Evolutionary conservation across 2,329 filamentous ascomycete genomes (phyloP).

Genomic region (Gyromitra esculenta): DNA sequence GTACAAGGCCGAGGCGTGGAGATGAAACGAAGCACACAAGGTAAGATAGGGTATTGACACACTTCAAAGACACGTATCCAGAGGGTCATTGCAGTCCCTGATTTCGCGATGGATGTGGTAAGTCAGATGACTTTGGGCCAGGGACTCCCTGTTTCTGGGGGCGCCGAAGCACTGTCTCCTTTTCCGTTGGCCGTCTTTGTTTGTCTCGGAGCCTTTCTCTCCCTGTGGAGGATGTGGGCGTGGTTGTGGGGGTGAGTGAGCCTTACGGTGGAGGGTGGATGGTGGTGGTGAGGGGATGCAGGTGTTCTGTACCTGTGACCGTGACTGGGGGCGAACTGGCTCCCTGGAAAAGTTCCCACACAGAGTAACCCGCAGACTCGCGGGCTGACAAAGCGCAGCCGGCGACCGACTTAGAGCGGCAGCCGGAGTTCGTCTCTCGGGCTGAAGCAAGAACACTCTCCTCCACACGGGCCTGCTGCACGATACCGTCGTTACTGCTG

Average conservation of each 20-base stretch:
- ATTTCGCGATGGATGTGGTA: slow-evolving; percentile 14
- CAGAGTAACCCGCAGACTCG: slow-evolving; percentile 4
- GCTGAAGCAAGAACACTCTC: background rate
- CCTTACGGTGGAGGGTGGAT: background rate
- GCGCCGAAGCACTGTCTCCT: background rate
- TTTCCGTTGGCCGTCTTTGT: background rate
- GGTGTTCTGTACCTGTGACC: slow-evolving; percentile 6
- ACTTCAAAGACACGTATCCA: slow-evolving; percentile 56
- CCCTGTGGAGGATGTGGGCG: background rate
- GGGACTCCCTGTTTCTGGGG: slow-evolving; percentile 20
- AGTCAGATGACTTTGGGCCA: slow-evolving; percentile 32
- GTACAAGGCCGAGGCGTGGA: slow-evolving; percentile 37
- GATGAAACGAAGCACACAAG: slow-evolving; percentile 36
- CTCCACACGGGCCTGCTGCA: too few species aligned
- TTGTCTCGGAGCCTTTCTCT: slow-evolving; percentile 8
- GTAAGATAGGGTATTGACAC: slow-evolving; percentile 40
- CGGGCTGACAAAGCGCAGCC: slow-evolving; percentile 36
- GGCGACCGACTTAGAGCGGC: slow-evolving; percentile 24
- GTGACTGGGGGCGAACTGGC: slow-evolving; percentile 24
- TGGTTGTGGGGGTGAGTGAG: slow-evolving; percentile 12
- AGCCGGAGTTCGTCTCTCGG: background rate
- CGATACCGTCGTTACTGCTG: too few species aligned
- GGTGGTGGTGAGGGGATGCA: background rate
- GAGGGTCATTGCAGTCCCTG: slow-evolving; percentile 37
- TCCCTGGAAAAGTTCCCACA: slow-evolving; percentile 8